phyloP scores from a whole-genome alignment of 805 yeast species.

The Scheffersomyces coipomensis region DNA sequence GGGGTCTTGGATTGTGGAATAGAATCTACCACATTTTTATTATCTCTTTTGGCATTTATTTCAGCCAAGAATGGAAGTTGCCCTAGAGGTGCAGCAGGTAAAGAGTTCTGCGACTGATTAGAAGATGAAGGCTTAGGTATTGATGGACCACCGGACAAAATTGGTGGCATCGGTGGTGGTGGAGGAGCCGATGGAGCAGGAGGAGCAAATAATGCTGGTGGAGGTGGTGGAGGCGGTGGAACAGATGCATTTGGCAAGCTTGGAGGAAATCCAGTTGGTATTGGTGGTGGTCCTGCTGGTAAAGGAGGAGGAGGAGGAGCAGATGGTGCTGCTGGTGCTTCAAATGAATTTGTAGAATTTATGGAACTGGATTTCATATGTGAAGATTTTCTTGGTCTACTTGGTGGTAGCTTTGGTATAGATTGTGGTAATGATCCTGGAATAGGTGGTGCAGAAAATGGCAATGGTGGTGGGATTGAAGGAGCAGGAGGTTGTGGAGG shows the following conservation, averaged over 20 bases:
- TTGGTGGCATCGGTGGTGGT: constrained; percentile 15
- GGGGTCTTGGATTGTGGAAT: constrained; percentile 11
- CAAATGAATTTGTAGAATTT: constrained; percentile 16
- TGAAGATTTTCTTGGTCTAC: constrained; percentile 37
- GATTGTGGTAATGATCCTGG: constrained; percentile 14
- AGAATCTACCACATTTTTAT: constrained; percentile 47
- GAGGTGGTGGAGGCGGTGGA: constrained; percentile 13
- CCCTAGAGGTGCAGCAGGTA: constrained; percentile 21
- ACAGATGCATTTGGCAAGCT: constrained; percentile 14
- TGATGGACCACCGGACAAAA: constrained; percentile 10
- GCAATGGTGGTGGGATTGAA: constrained; percentile 19
- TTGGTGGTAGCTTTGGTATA: constrained; percentile 37
- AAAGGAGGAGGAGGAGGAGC: constrained; percentile 10
- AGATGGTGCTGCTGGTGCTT: constrained; percentile 14
- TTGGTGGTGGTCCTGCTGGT: constrained; percentile 7
- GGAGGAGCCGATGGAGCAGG: constrained; percentile 8
- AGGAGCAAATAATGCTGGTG: constrained; percentile 8
- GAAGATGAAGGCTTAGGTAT: constrained; percentile 13
- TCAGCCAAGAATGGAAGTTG: constrained; percentile 58
- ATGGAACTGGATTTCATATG: constrained; percentile 27
- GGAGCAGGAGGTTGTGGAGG: constrained; percentile 10
- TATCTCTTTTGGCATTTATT: constrained; percentile 55
- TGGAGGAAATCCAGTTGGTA: constrained; percentile 16
- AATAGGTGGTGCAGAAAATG: constrained; percentile 18
- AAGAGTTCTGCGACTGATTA: neutral